Percentiles rank a stretch among this genome's conserved stretches.
These are phyloP conservation scores for Exophiala bonariae DNA, from an alignment of 2,329 filamentous ascomycete genomes.

Conservation along the genomic window DNA sequence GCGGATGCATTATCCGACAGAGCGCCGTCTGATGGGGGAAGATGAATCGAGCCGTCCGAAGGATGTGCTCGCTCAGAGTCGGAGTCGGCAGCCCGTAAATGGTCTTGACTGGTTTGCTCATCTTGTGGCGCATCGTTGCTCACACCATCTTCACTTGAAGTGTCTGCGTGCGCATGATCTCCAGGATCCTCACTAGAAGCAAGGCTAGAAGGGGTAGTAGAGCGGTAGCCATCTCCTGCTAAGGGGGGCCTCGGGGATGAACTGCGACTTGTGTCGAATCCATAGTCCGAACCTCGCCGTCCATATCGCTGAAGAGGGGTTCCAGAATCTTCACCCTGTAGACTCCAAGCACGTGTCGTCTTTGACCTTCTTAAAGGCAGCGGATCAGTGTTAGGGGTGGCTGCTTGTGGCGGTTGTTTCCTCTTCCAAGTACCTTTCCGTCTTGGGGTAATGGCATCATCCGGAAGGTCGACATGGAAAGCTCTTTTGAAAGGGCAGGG, in stretches of 20 bases:
- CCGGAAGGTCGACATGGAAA: constrained; percentile 73
- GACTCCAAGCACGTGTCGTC: constrained; percentile 23
- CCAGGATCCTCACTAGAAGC: constrained; percentile 19
- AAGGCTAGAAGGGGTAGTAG: constrained; percentile 22
- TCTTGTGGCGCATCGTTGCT: background rate
- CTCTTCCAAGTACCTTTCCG: constrained; percentile 71
- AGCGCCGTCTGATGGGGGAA: too few species aligned
- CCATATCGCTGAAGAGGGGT: constrained; percentile 20
- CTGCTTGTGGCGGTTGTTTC: constrained; percentile 51
- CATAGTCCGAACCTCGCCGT: constrained; percentile 24
- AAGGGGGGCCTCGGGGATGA: constrained; percentile 15
- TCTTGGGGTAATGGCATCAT: constrained; percentile 63
- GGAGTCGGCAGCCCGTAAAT: too few species aligned
- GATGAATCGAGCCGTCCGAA: too few species aligned
- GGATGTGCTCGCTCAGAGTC: background rate
- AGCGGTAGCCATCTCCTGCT: constrained; percentile 11
- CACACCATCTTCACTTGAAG: constrained; percentile 9
- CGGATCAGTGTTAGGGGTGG: constrained; percentile 19
- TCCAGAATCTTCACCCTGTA: constrained; percentile 14
- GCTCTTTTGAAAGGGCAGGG: constrained; percentile 78
- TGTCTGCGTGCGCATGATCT: constrained; percentile 8
- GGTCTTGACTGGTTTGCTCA: background rate
- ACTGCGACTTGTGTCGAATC: constrained; percentile 14
- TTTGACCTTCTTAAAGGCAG: constrained; percentile 18
- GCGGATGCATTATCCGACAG: too few species aligned